Evolutionary conservation across 116 monocot species (phyloP).

Genomic region (Papilionanthe hybrid): DNA sequence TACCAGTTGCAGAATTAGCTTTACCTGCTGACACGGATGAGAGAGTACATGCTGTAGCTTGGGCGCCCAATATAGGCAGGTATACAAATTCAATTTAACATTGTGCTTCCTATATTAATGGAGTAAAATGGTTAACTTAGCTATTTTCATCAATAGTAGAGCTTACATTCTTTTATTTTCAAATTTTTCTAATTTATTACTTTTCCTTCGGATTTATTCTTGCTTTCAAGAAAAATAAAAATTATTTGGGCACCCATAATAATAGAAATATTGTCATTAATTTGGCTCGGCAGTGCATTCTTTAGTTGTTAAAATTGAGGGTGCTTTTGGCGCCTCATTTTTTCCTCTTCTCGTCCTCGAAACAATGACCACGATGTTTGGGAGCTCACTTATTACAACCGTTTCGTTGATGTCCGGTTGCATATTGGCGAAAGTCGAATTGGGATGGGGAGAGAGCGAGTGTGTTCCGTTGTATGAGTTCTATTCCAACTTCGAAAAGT

Average conservation of each 20-base stretch:
- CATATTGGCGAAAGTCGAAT: too few relatives aligned
- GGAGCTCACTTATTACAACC: too few relatives aligned
- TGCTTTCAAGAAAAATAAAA: background rate
- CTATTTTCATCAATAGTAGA: background rate
- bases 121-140: background rate
- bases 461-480: too few relatives aligned
- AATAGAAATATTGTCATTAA: background rate
- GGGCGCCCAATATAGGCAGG: conserved; percentile 98
- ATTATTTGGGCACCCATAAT: background rate
- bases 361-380: too few relatives aligned
- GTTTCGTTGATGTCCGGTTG: too few relatives aligned
- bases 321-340: too few relatives aligned
- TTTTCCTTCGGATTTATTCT: background rate
- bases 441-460: too few relatives aligned
- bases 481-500: too few relatives aligned
- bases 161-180: background rate
- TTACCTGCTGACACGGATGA: conserved; percentile 68
- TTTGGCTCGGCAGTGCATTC: background rate
- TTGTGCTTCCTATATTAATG: background rate
- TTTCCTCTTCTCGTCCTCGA: too few relatives aligned
- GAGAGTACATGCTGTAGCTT: conserved; percentile 79
- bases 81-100: conserved; percentile 9
- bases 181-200: background rate
- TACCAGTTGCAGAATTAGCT: conserved; percentile 74
- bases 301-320: background rate